Evolutionary conservation across 192 early-diverging fungal genomes (phyloP).

Genomic region (Backusella australiensis): DNA sequence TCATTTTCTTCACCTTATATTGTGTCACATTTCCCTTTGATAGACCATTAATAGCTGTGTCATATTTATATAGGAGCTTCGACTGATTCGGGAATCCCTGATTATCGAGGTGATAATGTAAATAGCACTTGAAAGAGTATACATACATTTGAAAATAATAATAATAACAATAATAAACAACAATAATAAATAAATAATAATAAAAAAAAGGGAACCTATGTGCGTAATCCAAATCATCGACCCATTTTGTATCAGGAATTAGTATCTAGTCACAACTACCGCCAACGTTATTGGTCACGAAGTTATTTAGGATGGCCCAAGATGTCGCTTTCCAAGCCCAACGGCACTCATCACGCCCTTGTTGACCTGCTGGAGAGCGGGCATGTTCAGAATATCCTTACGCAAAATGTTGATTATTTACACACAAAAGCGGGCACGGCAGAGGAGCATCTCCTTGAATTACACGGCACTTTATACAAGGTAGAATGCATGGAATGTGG

Average conservation of each 20-base stretch:
- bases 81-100: slow-evolving; percentile 73
- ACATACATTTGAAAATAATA: neutral
- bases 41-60: too few relatives aligned
- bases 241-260: slow-evolving; percentile 86
- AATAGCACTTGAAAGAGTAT: slow-evolving; percentile 2
- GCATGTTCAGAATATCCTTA: slow-evolving; percentile 62
- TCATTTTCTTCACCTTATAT: neutral
- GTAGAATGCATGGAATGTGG: slow-evolving; percentile 75
- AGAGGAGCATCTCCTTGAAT: slow-evolving; percentile 62
- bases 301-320: slow-evolving; percentile 80
- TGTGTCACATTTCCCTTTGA: too few relatives aligned
- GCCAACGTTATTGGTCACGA: slow-evolving; percentile 92
- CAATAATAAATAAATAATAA: neutral
- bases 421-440: slow-evolving; percentile 58
- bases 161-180: neutral
- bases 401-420: slow-evolving; percentile 92
- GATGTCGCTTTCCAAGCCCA: slow-evolving; percentile 68
- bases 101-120: slow-evolving; percentile 76
- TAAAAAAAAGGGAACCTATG: slow-evolving; percentile 55
- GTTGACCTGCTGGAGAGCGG: slow-evolving; percentile 46
- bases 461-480: slow-evolving; percentile 78
- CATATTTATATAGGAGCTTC: slow-evolving; percentile 44
- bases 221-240: slow-evolving; percentile 69
- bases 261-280: slow-evolving; percentile 48
- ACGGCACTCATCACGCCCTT: slow-evolving; percentile 67